phyloP scores from a whole-genome alignment of 257 asterid genomes.

The Solanum corneliomulleri region DNA sequence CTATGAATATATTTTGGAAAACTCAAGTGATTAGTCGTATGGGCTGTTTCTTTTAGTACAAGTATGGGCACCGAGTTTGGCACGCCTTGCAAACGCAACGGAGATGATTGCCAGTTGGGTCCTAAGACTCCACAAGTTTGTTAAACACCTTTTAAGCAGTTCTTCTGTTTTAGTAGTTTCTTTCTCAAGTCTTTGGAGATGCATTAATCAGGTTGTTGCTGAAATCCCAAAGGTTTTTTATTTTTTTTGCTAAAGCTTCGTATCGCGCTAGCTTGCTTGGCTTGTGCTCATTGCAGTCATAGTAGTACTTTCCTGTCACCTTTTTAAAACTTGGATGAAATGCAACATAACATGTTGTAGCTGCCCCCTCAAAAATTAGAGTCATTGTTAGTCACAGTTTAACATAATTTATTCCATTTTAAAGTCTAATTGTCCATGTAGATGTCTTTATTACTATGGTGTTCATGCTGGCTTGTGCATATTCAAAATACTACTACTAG shows the following conservation, averaged over 20 bases:
- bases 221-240: slow-evolving; percentile 45
- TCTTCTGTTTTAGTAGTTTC: background rate
- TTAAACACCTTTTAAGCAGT: background rate
- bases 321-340: slow-evolving; percentile 44
- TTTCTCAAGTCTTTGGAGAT: slow-evolving; percentile 15
- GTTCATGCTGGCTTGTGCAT: no score
- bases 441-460: no score
- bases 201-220: slow-evolving; percentile 43
- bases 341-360: slow-evolving; percentile 70
- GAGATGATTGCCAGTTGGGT: background rate
- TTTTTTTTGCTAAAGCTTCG: slow-evolving; percentile 24
- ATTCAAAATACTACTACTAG: no score
- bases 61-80: background rate
- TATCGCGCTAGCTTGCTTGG: slow-evolving; percentile 30
- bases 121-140: background rate
- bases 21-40: background rate
- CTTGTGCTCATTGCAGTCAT: slow-evolving; percentile 38
- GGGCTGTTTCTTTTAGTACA: background rate
- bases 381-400: background rate
- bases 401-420: background rate
- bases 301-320: slow-evolving; percentile 44
- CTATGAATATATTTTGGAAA: background rate
- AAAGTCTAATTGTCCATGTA: no score
- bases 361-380: slow-evolving; percentile 36
- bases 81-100: background rate